These are phyloP conservation scores for Pascua sp. DNA, from an alignment of 1,284 basidiomycete genomes.

Conservation along the genomic window DNA sequence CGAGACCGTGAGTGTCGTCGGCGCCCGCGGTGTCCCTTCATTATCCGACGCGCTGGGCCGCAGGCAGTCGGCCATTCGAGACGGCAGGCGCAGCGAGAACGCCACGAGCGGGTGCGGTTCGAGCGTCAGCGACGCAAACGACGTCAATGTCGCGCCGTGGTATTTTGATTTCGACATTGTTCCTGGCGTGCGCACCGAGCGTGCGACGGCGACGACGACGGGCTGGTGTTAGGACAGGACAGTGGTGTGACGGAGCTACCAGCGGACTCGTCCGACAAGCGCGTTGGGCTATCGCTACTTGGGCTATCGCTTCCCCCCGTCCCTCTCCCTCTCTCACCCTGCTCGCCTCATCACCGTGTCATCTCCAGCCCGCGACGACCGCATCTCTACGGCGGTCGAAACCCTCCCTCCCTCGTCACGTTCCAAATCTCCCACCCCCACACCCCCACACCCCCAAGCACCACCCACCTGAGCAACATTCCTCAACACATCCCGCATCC, in stretches of 20 bases:
- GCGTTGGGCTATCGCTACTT: no score
- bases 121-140: conserved; percentile 85
- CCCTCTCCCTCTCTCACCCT: no score
- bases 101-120: conserved; percentile 79
- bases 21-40: background rate
- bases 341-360: no score
- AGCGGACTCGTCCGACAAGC: no score
- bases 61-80: conserved; percentile 69
- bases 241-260: background rate
- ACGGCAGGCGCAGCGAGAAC: conserved; percentile 83
- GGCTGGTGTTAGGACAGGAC: conserved; percentile 27
- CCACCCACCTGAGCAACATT: conserved; percentile 46
- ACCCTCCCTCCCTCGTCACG: no score
- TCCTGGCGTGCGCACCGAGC: background rate
- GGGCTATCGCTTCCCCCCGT: no score
- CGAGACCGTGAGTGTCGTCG: conserved; percentile 27
- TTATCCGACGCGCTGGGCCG: conserved; percentile 27
- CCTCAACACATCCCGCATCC: conserved; percentile 46
- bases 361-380: no score
- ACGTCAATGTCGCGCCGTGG: conserved; percentile 88
- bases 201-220: conserved; percentile 45
- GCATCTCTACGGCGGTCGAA: no score
- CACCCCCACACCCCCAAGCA: background rate
- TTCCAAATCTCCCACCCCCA: no score
- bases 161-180: conserved; percentile 22